Percentiles rank a stretch among this genome's conserved stretches.
These are phyloP conservation scores for Amanita rubescens DNA, from an alignment of 768 basidiomycete species.

Conservation along the genomic window DNA sequence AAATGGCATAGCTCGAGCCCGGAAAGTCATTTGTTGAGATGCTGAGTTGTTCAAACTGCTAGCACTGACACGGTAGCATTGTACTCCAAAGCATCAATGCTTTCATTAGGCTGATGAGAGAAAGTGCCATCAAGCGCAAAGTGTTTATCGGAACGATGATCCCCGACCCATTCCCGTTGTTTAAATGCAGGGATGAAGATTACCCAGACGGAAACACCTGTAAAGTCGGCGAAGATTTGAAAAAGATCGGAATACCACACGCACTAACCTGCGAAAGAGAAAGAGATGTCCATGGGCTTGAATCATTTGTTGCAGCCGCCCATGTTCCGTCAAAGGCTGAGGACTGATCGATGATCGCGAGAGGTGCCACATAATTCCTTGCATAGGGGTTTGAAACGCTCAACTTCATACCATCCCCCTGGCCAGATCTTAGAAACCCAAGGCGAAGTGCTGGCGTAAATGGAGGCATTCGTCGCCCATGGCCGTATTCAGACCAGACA, in stretches of 20 bases:
- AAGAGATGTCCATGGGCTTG: conserved; percentile 15
- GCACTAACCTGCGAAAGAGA: not conserved
- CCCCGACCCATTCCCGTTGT: not conserved
- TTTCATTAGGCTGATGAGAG: conserved; percentile 20
- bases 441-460: too few species aligned
- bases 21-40: conserved; percentile 25
- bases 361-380: too few species aligned
- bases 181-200: conserved; percentile 10
- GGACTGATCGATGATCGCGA: too few species aligned
- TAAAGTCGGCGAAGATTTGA: too few species aligned
- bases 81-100: conserved; percentile 18
- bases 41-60: conserved; percentile 19
- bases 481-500: too few species aligned
- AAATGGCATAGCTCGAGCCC: conserved; percentile 33
- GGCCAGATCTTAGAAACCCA: too few species aligned
- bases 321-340: conserved; percentile 22
- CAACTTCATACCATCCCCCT: too few species aligned
- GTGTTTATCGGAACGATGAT: conserved; percentile 17
- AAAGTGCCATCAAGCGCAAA: conserved; percentile 28
- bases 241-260: not conserved
- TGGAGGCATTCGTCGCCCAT: too few species aligned
- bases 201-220: conserved; percentile 13
- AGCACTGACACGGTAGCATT: conserved; percentile 22
- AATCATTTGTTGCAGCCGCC: conserved; percentile 25
- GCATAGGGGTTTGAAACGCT: too few species aligned